Conservation (phyloP, 2,329 filamentous ascomycete genomes). For the Lecanoromycetidae sp. region DNA sequence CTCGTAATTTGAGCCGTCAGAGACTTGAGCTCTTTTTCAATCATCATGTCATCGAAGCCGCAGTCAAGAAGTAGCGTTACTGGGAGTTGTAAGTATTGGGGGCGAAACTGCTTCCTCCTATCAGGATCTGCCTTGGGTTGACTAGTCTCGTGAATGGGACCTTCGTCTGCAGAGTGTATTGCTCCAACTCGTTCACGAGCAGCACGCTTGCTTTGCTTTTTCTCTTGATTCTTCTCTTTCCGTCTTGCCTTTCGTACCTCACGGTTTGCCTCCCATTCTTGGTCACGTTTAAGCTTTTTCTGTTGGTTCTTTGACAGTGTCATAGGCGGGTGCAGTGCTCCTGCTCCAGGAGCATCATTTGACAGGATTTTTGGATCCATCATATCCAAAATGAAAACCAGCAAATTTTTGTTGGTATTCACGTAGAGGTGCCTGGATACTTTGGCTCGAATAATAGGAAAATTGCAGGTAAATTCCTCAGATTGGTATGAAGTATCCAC, state of each 20-base stretch:
- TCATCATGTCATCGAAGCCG: slow-evolving; percentile 83
- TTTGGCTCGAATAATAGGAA: too few species aligned
- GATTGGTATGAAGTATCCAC: too few species aligned
- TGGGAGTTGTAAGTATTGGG: slow-evolving; percentile 40
- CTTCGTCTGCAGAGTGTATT: slow-evolving; percentile 17
- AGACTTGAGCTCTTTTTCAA: slow-evolving; percentile 71
- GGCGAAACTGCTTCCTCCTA: slow-evolving; percentile 21
- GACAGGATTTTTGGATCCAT: too few species aligned
- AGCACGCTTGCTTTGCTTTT: slow-evolving; percentile 38
- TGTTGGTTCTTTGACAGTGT: slow-evolving; percentile 71
- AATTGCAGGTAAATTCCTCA: too few species aligned
- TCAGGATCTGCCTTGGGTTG: slow-evolving; percentile 1
- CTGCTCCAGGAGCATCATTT: too few species aligned
- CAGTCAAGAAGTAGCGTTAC: slow-evolving; percentile 80
- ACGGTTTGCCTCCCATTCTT: slow-evolving; percentile 64
- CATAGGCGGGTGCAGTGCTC: too few species aligned
- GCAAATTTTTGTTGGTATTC: too few species aligned
- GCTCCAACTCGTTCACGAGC: slow-evolving; percentile 27
- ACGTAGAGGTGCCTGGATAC: too few species aligned
- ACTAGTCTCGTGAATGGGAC: slow-evolving; percentile 20
- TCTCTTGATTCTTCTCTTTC: slow-evolving; percentile 44
- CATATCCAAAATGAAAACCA: too few species aligned
- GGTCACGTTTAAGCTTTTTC: slow-evolving; percentile 62
- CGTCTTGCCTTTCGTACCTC: slow-evolving; percentile 45
- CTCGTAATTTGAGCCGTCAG: slow-evolving; percentile 74